Conservation (phyloP, 768 basidiomycete species). For the Pisolithus marmoratus region DNA sequence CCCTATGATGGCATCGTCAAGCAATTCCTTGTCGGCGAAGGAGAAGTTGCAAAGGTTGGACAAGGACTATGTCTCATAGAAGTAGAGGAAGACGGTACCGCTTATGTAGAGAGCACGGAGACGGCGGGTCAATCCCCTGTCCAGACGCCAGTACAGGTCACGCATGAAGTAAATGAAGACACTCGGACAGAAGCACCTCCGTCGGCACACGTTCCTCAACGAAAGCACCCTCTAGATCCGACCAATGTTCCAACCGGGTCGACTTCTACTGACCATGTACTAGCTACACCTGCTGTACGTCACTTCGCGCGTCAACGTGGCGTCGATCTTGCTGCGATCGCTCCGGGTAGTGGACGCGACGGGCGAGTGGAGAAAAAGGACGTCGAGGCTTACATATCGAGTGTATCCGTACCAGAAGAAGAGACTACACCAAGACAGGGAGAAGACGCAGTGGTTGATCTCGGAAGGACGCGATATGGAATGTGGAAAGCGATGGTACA, state of each 20-base stretch:
- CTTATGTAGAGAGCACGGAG: neutral
- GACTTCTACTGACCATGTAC: slow-evolving; percentile 31
- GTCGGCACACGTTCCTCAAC: slow-evolving; percentile 10
- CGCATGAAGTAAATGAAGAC: slow-evolving; percentile 1
- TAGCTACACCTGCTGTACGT: slow-evolving; percentile 74
- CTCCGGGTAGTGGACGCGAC: slow-evolving; percentile 65
- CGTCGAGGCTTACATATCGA: slow-evolving; percentile 53
- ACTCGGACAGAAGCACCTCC: neutral
- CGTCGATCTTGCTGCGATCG: slow-evolving; percentile 52
- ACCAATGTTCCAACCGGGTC: slow-evolving; percentile 22
- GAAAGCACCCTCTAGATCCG: slow-evolving; percentile 63
- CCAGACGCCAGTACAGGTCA: slow-evolving; percentile 10
- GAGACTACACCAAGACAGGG: neutral
- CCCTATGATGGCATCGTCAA: slow-evolving; percentile 76
- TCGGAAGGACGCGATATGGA: slow-evolving; percentile 69
- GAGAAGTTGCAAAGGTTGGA: slow-evolving; percentile 81
- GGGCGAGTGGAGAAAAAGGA: slow-evolving; percentile 75
- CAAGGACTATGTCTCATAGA: slow-evolving; percentile 74
- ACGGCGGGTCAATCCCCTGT: neutral
- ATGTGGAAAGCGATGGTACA: slow-evolving; percentile 93
- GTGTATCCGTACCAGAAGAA: slow-evolving; percentile 3
- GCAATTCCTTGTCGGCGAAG: slow-evolving; percentile 70
- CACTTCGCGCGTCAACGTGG: slow-evolving; percentile 65
- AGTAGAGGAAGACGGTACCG: slow-evolving; percentile 46
- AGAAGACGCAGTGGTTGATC: slow-evolving; percentile 56